phyloP scores from a whole-genome alignment of 768 basidiomycete species.

The Lactarius pseudohatsudake region DNA sequence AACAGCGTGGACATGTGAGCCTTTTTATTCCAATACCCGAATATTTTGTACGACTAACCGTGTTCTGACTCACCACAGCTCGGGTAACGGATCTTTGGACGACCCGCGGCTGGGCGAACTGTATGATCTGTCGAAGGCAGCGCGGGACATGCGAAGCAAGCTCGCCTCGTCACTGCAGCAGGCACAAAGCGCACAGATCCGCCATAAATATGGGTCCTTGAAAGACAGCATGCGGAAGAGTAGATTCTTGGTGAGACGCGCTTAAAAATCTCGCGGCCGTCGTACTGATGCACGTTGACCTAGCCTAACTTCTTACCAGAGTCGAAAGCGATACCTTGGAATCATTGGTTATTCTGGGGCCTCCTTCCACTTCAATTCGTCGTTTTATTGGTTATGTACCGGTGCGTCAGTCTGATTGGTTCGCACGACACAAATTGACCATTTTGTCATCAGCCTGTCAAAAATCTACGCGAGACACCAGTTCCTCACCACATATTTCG shows the following conservation, averaged over 20 bases:
- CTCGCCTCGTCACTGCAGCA: conserved; percentile 45
- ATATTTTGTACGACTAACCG: conserved; percentile 16
- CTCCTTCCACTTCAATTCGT: conserved; percentile 47
- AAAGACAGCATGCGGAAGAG: conserved; percentile 41
- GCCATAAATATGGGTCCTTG: conserved; percentile 37
- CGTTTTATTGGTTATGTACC: conserved; percentile 54
- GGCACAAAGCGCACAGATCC: conserved; percentile 41
- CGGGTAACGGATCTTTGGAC: conserved; percentile 40
- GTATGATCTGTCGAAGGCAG: conserved; percentile 51
- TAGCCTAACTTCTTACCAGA: conserved; percentile 29
- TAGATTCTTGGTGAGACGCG: conserved; percentile 40
- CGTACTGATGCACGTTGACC: conserved; percentile 1
- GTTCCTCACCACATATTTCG: conserved; percentile 75
- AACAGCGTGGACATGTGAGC: conserved; percentile 58
- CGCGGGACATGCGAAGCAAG: conserved; percentile 50
- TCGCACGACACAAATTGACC: not conserved
- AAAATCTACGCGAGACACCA: conserved; percentile 48
- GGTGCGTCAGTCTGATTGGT: conserved; percentile 41
- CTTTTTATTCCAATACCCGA: conserved; percentile 18
- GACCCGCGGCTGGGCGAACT: conserved; percentile 50
- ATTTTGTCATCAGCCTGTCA: conserved; percentile 42
- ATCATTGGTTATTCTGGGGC: conserved; percentile 38
- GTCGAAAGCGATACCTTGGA: conserved; percentile 26
- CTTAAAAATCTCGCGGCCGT: not conserved
- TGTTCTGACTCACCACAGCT: conserved; percentile 35